Percentiles rank a stretch among this genome's conserved stretches.
Evolutionary conservation across 805 yeast genomes (phyloP).

Genomic region (Barnettozyma sp.): DNA sequence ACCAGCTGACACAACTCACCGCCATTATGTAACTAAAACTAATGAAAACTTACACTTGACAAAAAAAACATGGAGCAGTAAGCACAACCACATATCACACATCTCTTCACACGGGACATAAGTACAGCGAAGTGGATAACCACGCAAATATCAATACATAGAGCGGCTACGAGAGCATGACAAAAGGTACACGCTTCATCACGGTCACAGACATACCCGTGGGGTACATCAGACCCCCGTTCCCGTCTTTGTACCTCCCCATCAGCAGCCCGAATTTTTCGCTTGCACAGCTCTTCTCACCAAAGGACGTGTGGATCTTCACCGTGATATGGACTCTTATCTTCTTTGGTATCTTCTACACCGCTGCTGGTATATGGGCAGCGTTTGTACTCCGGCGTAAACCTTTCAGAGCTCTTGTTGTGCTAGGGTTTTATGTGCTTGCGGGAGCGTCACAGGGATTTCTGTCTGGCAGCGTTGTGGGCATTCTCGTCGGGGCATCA

Average conservation of each 20-base stretch:
- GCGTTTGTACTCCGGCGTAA: constrained; percentile 39
- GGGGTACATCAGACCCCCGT: constrained; percentile 71
- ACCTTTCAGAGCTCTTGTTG: constrained; percentile 35
- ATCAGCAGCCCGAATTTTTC: constrained; percentile 30
- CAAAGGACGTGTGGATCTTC: constrained; percentile 73
- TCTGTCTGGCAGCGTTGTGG: constrained; percentile 68
- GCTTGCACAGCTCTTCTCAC: constrained; percentile 56
- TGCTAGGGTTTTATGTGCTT: constrained; percentile 36
- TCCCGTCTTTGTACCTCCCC: constrained; percentile 82
- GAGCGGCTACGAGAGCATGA: no score
- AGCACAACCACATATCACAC: no score
- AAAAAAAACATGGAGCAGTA: no score
- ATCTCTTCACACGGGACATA: not conserved
- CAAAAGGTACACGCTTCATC: constrained; percentile 14
- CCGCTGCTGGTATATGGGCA: constrained; percentile 59
- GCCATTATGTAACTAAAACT: no score
- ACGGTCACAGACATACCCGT: constrained; percentile 58
- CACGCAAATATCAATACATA: no score
- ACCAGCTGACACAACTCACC: no score
- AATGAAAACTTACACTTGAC: no score
- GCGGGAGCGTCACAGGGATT: constrained; percentile 62
- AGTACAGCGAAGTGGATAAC: no score
- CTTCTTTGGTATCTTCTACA: constrained; percentile 54
- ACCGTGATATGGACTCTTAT: constrained; percentile 79
- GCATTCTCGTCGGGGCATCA: constrained; percentile 59